Conservation (phyloP, 805 yeast genomes). For the Jamesozyma hellenica region DNA sequence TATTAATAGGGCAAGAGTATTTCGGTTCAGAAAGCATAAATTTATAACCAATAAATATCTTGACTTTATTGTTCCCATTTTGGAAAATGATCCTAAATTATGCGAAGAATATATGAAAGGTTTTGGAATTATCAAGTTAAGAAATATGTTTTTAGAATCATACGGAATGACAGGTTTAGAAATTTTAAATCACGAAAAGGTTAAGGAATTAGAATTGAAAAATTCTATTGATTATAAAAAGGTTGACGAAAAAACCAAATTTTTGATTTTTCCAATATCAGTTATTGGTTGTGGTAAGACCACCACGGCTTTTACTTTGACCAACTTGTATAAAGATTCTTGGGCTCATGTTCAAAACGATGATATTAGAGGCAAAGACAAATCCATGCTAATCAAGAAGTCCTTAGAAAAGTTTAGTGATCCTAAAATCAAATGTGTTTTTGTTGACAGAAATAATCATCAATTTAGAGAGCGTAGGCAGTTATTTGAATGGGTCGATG, state of each 20-base stretch:
- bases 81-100: constrained; percentile 40
- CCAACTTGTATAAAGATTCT: constrained; percentile 38
- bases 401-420: constrained; percentile 35
- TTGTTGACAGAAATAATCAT: constrained; percentile 81
- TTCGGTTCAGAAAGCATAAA: constrained; percentile 42
- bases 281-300: constrained; percentile 95
- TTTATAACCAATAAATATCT: constrained; percentile 58
- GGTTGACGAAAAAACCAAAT: constrained; percentile 36
- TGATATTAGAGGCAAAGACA: constrained; percentile 43
- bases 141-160: constrained; percentile 52
- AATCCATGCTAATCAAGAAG: constrained; percentile 38
- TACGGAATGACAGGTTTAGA: constrained; percentile 51
- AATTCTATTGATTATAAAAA: constrained; percentile 31
- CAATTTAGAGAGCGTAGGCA: constrained; percentile 57
- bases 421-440: constrained; percentile 37
- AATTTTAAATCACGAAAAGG: constrained; percentile 38
- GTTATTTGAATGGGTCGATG: constrained; percentile 43
- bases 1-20: constrained; percentile 26
- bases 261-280: constrained; percentile 70
- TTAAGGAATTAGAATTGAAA: constrained; percentile 31
- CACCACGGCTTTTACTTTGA: constrained; percentile 57
- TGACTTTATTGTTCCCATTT: constrained; percentile 49
- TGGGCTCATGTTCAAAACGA: constrained; percentile 83
- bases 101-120: constrained; percentile 41
- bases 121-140: constrained; percentile 62